Evolutionary conservation across 805 yeast genomes (phyloP), one percentile per base, ranked within the genome.

Genomic region (Candida rishiriensis): DNA sequence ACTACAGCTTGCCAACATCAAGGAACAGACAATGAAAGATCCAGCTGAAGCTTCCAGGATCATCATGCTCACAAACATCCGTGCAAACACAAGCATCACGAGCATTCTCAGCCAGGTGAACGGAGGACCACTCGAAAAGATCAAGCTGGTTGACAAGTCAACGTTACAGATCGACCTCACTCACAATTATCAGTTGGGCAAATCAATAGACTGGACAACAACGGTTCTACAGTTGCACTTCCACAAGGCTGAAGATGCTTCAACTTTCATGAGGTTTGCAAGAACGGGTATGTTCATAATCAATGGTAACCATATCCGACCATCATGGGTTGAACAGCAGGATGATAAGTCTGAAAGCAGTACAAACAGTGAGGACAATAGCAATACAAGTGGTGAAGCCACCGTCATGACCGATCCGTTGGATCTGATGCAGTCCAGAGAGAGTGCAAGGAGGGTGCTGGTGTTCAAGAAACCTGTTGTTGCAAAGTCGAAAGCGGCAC

Each of bases 81-180:
- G 54, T 9, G 46, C 54, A 0, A 54, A 59, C 28, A 69, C 76
- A 9, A 79, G 83, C 9, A 50, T 80, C 9, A 68, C 68, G 17
- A 67, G 78, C 33, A 63, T 84, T 10, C 51, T 85, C 15, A 56
- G 78, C 1, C 84, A 78, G 42, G 65, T 83, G 0, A 67, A 71
- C 51, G 90, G 93, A 2, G 95, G 95, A 0, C 85, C 88, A 0
- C 61, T 85, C 40, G 87, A 83, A 49, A 72, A 70, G 40, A 53
- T 82, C 4, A 65, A 60, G 12, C 52, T 68, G 28, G 41, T 54
- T 15, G 49, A 48, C 29, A 53, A 42, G 18, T 57, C 54, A n/a
- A 51, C 48, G 15, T 38, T 48, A n/a, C 3, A 13, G 14, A 9
- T 30, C 39, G 48, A 36, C 16, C 48, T 42, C 21, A 29, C 41